Evolutionary conservation across 2,329 filamentous ascomycete species (phyloP), one percentile per base, ranked within the genome.

Genomic region (Arthrobotrys iridis): DNA sequence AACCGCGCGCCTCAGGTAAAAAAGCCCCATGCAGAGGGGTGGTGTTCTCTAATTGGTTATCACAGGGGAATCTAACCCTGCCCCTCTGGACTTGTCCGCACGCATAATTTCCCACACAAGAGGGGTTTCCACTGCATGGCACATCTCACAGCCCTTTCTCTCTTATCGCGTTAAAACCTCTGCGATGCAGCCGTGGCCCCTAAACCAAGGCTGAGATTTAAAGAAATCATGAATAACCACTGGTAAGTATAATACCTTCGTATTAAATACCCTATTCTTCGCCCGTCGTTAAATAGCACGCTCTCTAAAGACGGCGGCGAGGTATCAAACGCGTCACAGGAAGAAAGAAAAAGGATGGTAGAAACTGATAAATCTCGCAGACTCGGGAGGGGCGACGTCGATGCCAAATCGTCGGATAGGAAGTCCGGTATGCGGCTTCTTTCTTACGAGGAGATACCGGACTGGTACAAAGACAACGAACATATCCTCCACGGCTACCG

Each of bases 401-500:
- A 35, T 48, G 18, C 58, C 8, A 24, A 60, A 60, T 60, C 60
- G n/a, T 43, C 46, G 24, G n/a, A 4, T n/a, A 65, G 45, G 22
- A 65, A 30, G 45, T 33, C 37, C 40, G 48, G 15, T 20, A 67
- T 46, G 35, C 63, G 28, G 63, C 80, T 83, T 6, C 76, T 82
- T 18, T 79, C 62, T 3, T 82, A 79, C 73, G 72, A 82, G 40
- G 80, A 83, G 18, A 77, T 85, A 3, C 84, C 84, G 0, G 77
- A 78, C 50, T 85, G 84, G 84, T 81, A 82, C 63, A 81, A 82
- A 68, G 81, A 83, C 75, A 85, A 85, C 73, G 77, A 79, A 6
- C 83, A 81, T 76, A 83, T 85, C 62, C 79, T 80, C 24, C 79
- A 80, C 4, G 83, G 83, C 20, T 86, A 86, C 77, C 83, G 84